Percentiles rank a stretch among this genome's conserved stretches.
phyloP scores from a whole-genome alignment of 352 stramenopile genomes.

The Phytophthora podocarpi region DNA sequence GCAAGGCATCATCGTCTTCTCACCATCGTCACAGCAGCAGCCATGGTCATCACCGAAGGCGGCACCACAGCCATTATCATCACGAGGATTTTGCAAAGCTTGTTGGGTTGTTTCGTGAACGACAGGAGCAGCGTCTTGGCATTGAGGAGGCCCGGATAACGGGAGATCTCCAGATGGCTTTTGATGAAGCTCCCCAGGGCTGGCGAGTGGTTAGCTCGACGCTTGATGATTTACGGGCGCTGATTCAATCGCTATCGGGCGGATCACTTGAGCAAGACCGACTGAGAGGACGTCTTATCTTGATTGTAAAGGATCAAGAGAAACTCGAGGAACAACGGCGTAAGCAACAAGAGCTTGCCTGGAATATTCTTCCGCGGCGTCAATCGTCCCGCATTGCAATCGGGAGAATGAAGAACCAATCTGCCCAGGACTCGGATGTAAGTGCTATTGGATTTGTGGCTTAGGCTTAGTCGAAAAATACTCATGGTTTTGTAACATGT shows the following conservation, averaged over 20 bases:
- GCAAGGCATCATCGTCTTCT: conserved; percentile 69
- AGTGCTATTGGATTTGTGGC: background rate
- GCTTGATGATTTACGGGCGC: conserved; percentile 56
- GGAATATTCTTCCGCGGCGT: conserved; percentile 78
- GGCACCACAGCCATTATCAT: conserved; percentile 62
- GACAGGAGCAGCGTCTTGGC: conserved; percentile 59
- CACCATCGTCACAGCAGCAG: conserved; percentile 60
- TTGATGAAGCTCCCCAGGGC: conserved; percentile 54
- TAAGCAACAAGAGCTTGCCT: conserved; percentile 75
- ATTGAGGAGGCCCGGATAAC: conserved; percentile 66
- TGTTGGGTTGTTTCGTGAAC: conserved; percentile 51
- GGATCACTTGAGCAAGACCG: conserved; percentile 82
- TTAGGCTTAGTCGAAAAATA: background rate
- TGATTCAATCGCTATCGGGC: conserved; percentile 59
- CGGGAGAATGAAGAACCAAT: conserved; percentile 74
- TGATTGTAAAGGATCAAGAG: conserved; percentile 81
- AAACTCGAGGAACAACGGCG: conserved; percentile 63
- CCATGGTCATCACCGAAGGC: conserved; percentile 54
- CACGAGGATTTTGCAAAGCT: conserved; percentile 77
- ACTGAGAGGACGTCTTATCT: conserved; percentile 72
- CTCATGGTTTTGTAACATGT: conserved; percentile 9
- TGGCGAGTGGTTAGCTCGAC: conserved; percentile 81
- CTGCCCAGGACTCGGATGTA: conserved; percentile 58
- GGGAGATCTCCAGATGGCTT: conserved; percentile 33
- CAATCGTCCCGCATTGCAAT: conserved; percentile 87